Evolutionary conservation across 2,329 filamentous ascomycete genomes (phyloP).

Genomic region (Hypoxylon sp.): DNA sequence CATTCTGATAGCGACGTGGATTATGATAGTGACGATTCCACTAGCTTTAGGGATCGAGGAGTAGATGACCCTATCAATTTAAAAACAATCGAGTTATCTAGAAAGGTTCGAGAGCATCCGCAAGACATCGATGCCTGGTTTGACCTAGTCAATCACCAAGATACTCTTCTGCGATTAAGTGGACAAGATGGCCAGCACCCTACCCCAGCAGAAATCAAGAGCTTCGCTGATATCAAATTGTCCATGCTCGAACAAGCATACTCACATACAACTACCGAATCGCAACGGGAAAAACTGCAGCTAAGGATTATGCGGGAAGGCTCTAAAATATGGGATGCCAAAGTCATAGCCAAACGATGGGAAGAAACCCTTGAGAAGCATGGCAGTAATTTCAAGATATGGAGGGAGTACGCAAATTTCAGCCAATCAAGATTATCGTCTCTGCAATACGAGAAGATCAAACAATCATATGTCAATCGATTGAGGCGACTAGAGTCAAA

Average conservation of each 20-base stretch:
- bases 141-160: slow-evolving; percentile 80
- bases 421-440: slow-evolving; percentile 71
- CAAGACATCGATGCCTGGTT: slow-evolving; percentile 78
- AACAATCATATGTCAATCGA: slow-evolving; percentile 66
- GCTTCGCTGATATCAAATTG: slow-evolving; percentile 81
- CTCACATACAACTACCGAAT: slow-evolving; percentile 56
- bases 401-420: slow-evolving; percentile 77
- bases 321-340: slow-evolving; percentile 74
- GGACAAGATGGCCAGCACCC: slow-evolving; percentile 55
- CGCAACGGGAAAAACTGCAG: slow-evolving; percentile 67
- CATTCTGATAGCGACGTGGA: slow-evolving; percentile 60
- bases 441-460: slow-evolving; percentile 74
- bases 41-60: slow-evolving; percentile 45
- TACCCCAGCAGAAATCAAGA: slow-evolving; percentile 69
- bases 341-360: slow-evolving; percentile 72
- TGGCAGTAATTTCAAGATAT: slow-evolving; percentile 68
- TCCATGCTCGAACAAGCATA: slow-evolving; percentile 83
- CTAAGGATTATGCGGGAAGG: slow-evolving; percentile 78
- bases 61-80: slow-evolving; percentile 58
- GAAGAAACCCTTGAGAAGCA: slow-evolving; percentile 64
- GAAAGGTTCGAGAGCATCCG: slow-evolving; percentile 70
- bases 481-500: slow-evolving; percentile 51
- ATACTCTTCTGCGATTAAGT: slow-evolving; percentile 66
- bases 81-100: slow-evolving; percentile 69
- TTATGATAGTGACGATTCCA: slow-evolving; percentile 57